Base-by-base conservation (phyloP, 805 yeast genomes). In the Vanderwaltozyma yarrowii region DNA sequence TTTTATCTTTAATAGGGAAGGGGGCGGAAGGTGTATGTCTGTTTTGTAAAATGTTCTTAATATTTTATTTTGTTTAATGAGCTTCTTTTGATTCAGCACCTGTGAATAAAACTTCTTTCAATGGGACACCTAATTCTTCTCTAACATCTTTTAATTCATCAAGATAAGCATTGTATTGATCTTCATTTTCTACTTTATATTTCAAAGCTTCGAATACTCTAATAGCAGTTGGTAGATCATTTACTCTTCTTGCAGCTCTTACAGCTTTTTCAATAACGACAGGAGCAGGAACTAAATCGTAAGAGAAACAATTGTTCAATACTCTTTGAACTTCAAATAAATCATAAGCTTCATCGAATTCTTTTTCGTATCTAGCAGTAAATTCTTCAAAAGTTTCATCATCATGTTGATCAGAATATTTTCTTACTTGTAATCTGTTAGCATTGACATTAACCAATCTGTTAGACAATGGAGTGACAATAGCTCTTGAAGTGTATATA, bases 281-380 rank as follows among this genome's bases (percentile, higher is more conserved):
- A 50, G 98, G 98, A 23, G 98, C 89, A 51, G 98, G 98, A 40
- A 92, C 98, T 66, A 92, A 77, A 69, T 92, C 98, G 73, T 92
- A 92, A 13, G 97, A 84, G 73, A 92, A 92, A 67, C 94, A 87
- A 72, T 92, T 92, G 79, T 94, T 92, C 62, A 92, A 76, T 45
- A 92, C 88, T 73, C 98, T 85, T 66, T 79, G 87, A 42, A 82
- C 89, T 69, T 82, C 94, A 51, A 82, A 82, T 42, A 82, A 68
- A 62, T 82, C 94, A 64, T 83, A 82, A 34, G 94, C 94, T 62
- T 82, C 86, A 53, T 92, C 96, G 58, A 92, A 92, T 64, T 92
- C 96, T 69, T 86, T 83, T 71, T 86, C 96, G 70, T 76, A 85
- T 76, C 88, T 78, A 46, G 58, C 73, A 38, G 95, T 85, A 73